Base-by-base conservation (phyloP, 495 filamentous ascomycete species). In the Parachaetomium inaequale region DNA sequence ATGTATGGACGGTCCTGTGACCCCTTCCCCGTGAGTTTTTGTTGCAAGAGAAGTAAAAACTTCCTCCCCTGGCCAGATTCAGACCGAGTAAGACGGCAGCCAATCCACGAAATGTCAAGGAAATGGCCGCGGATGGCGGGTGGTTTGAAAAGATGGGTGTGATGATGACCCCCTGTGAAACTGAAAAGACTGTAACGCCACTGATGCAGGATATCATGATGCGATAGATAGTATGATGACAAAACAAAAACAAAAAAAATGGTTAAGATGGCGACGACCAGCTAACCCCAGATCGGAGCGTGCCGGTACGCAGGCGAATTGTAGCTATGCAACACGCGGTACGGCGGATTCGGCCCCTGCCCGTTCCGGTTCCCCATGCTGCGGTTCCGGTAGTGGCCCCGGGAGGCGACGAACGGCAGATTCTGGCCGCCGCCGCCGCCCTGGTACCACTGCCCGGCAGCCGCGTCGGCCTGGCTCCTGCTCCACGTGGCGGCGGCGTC, bases 231-330 rank as follows among this genome's bases (percentile, higher is more conserved):
- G n/a, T 21, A 59, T 42, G 58, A 26, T 57, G 29, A 31, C 17
- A 46, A 47, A 42, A 49, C 23, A 15, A 57, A 56, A 0, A 14
- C 49, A 25, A 52, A 36, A 34, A 52, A 49, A 55, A 47, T 25
- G 19, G n/a, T 12, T 8, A 1, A 0, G 49, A 11, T 6, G 2
- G 29, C 11, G 10, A 7, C 14, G 42, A 17, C 23, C 46, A 25
- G 25, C 25, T 74, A 80, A 34, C 75, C 69, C 77, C 78, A 79
- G 26, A 81, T 79, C 1, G 78, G 78, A 6, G 66, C 74, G 49
- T 73, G 66, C 19, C 76, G 73, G 59, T 81, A 81, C 14, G 77
- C 77, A 7, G 78, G 77, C 5, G 78, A 79, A 58, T 81, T 78
- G 59, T 81, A 81, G 60, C 77, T 79, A 59, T 81, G 77, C 15